Evolutionary conservation across 192 early-diverging fungal genomes (phyloP), one percentile per base, ranked within the genome.

Genomic region (Coemansia sp.): DNA sequence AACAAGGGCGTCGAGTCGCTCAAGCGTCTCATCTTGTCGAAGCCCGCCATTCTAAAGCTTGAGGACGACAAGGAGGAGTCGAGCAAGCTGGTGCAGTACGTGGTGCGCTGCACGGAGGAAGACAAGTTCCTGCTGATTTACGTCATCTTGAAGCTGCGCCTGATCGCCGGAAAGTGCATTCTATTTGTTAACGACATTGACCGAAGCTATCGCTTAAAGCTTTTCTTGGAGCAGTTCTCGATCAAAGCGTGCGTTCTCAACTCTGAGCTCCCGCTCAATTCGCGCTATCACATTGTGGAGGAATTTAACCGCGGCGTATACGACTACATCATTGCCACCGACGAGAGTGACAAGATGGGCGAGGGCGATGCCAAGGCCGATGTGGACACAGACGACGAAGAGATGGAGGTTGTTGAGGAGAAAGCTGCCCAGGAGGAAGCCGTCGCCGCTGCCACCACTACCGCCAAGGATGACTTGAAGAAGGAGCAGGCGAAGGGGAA

Each of bases 121-220:
- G 94, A 97, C 45, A 97, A 97, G 71, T 96, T 92, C 76, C 71
- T 99, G 61, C 86, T 95, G 19, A 84, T 88, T 2, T 96, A 91
- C 59, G 93, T 99, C 20, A 88, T 97, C 35, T 70, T 99, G 61
- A 99, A 97, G 76, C 87, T 99, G 43, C 85, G 87, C 17, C 84
- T 96, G 73, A 91, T 96, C 38, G 90, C 92, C 17, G 94, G 93
- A 47, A 98, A 98, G 77, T 89, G 90, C 62, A 86, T 98, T 39
- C 84, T 98, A 42, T 98, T 98, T 89, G 97, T 99, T 37, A 97
- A 97, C 77, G 88, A 93, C 60, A 96, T 96, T 65, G 96, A 99
- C 57, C 84, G 94, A 31, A 92, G 94, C 63, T 99, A 97, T 79
- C 85, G 90, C 4, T 69, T 96, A 5, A 95, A 94, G 65, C 82